These are phyloP conservation scores for Pestalotiopsis sp. DNA, from an alignment of 2,329 filamentous ascomycete genomes.

Conservation along the genomic window DNA sequence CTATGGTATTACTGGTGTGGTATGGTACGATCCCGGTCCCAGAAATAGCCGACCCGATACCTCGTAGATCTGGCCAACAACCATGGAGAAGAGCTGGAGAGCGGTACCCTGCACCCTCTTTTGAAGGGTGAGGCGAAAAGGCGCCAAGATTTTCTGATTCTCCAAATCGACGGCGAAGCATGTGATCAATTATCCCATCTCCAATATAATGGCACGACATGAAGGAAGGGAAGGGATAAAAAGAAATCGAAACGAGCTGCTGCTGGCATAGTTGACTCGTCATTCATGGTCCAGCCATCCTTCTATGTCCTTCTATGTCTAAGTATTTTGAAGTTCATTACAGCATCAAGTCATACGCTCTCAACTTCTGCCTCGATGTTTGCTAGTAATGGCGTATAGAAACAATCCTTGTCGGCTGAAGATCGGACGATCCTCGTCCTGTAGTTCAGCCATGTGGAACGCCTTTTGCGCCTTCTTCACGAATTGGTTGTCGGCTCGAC, in stretches of 20 bases:
- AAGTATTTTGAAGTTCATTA: background rate
- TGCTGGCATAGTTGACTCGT: background rate
- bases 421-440: conserved; percentile 60
- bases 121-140: background rate
- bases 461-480: conserved; percentile 70
- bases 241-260: background rate
- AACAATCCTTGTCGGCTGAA: conserved; percentile 63
- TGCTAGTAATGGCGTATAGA: conserved; percentile 59
- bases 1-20: background rate
- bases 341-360: conserved; percentile 12
- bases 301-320: background rate
- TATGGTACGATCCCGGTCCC: background rate
- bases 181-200: background rate
- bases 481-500: conserved; percentile 78
- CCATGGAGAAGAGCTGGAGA: background rate
- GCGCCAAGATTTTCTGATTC: background rate
- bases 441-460: conserved; percentile 65
- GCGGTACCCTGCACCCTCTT: background rate
- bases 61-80: background rate
- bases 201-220: background rate
- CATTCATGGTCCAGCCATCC: background rate
- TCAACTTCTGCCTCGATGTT: background rate
- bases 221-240: background rate
- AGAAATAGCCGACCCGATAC: background rate
- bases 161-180: background rate